Evolutionary conservation across 768 basidiomycete species (phyloP).

Genomic region (Auricularia sp.): DNA sequence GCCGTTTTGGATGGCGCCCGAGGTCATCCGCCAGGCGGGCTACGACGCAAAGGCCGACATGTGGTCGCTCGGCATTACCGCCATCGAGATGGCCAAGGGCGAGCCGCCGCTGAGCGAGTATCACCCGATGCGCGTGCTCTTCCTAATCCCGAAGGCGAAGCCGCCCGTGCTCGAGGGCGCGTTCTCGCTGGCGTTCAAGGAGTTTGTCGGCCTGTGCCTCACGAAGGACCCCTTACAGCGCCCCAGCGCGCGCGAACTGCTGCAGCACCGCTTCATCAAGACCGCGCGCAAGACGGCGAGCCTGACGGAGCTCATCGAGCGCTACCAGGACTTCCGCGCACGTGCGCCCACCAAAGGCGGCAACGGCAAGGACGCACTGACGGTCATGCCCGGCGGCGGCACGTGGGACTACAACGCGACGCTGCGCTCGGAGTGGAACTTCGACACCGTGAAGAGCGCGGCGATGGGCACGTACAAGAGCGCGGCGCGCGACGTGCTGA

Average conservation of each 20-base stretch:
- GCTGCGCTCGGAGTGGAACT: slow-evolving; percentile 90
- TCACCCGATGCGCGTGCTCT: slow-evolving; percentile 97
- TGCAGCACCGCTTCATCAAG: slow-evolving; percentile 89
- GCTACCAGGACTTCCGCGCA: slow-evolving; percentile 67
- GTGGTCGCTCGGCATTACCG: slow-evolving; percentile 97
- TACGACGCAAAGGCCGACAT: slow-evolving; percentile 95
- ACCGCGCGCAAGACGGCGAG: slow-evolving; percentile 72
- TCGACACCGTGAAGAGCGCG: slow-evolving; percentile 68
- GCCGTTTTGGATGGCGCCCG: slow-evolving; percentile 98
- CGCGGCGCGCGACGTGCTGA: slow-evolving; percentile 54
- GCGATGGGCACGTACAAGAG: slow-evolving; percentile 70
- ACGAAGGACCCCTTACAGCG: slow-evolving; percentile 89
- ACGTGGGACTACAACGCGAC: slow-evolving; percentile 70
- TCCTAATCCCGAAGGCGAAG: slow-evolving; percentile 94
- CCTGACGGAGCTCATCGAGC: slow-evolving; percentile 80
- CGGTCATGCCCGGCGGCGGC: slow-evolving; percentile 40
- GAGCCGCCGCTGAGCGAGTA: slow-evolving; percentile 95
- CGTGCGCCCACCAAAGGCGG: slow-evolving; percentile 43
- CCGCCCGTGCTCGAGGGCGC: slow-evolving; percentile 82
- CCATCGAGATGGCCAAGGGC: slow-evolving; percentile 96
- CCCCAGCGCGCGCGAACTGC: slow-evolving; percentile 81
- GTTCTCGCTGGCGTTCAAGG: slow-evolving; percentile 82
- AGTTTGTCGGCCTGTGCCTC: slow-evolving; percentile 82
- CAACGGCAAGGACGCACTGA: slow-evolving; percentile 30
- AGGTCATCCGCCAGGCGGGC: slow-evolving; percentile 94